Evolutionary conservation across 129 eudicot species (phyloP), one percentile per base, ranked within the genome.

Genomic region (Cynara cardunculus): DNA sequence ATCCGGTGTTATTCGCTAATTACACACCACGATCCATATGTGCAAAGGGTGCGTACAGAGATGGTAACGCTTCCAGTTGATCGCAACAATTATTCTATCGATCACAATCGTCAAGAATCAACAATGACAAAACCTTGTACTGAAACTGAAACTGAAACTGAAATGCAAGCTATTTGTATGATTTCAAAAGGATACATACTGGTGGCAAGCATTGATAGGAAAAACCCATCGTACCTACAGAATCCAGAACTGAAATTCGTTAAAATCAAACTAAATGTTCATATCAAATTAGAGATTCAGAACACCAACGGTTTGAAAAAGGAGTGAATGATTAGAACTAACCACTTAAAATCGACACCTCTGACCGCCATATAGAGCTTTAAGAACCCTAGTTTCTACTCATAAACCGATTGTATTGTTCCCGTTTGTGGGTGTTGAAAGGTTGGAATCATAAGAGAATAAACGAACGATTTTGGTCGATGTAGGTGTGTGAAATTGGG

Each of bases 181-280:
- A 26, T 53, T 18, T 31, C 39, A 14, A 70, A 87, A 94, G 98
- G 98, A 94, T 94, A 94, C 98, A 90, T 88, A 66, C 98, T 94
- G n/a, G 98, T 94, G 11, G 97, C 98, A 49, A 94, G 94, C 98
- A 94, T 94, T 37, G 98, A 92, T 79, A 92, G 84, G 90, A 94
- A 94, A 81, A 94, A 94, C 30, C 98, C 98, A 89, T 91, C 98
- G 56, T 94, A 94, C 98, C 98, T 94, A 85, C 87, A 90, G 78
- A 53, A 79, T 66, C n/a, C 67, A 46, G 12, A 78, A 82, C 24
- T 25, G 5, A 53, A 84, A 76, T 74, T 39, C 74, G 1, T 67
- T 7, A 66, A 59, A 65, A 28, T 49, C 25, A 68, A 22, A 12
- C 30, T 7, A 68, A 26, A 22, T 30, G 2, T 26, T 64, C 61